Conservation (phyloP, 2,329 filamentous ascomycete genomes). For the Cladophialophora psammophila region DNA sequence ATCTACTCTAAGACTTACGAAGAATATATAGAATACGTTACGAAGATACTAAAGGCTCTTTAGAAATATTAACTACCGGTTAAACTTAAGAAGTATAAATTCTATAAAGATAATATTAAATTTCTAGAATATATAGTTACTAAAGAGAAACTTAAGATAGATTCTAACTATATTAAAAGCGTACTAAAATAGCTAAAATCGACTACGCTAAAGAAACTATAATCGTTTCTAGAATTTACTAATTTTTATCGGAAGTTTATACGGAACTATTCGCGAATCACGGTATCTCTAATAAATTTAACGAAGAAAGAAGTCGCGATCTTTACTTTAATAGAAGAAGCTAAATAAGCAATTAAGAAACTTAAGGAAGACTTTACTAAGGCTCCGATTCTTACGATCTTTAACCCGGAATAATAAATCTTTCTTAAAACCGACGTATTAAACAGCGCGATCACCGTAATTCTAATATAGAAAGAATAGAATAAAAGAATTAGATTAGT, state of each 20-base stretch:
- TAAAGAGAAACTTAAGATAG: neutral
- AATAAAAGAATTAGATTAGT: conserved; percentile 20
- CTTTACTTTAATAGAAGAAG: too few species aligned
- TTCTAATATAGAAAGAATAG: conserved; percentile 18
- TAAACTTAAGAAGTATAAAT: conserved; percentile 6
- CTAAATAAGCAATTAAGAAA: too few species aligned
- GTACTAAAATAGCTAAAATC: neutral
- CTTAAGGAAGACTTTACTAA: too few species aligned
- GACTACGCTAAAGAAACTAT: too few species aligned
- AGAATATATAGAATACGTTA: neutral
- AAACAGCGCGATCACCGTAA: conserved; percentile 20
- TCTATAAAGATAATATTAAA: neutral
- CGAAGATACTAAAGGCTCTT: neutral
- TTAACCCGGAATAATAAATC: conserved; percentile 24
- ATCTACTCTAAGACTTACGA: too few species aligned
- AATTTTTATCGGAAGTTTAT: too few species aligned
- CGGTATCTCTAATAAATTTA: too few species aligned
- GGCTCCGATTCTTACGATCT: neutral
- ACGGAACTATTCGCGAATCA: too few species aligned
- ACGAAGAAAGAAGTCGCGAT: too few species aligned
- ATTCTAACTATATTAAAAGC: neutral
- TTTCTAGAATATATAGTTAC: conserved; percentile 3
- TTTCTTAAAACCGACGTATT: conserved; percentile 32
- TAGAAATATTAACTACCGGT: neutral
- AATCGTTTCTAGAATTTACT: too few species aligned